Percentiles rank a stretch among this genome's conserved stretches.
Conservation (phyloP, 179 eudicot species). For the Spergularia azorica region DNA sequence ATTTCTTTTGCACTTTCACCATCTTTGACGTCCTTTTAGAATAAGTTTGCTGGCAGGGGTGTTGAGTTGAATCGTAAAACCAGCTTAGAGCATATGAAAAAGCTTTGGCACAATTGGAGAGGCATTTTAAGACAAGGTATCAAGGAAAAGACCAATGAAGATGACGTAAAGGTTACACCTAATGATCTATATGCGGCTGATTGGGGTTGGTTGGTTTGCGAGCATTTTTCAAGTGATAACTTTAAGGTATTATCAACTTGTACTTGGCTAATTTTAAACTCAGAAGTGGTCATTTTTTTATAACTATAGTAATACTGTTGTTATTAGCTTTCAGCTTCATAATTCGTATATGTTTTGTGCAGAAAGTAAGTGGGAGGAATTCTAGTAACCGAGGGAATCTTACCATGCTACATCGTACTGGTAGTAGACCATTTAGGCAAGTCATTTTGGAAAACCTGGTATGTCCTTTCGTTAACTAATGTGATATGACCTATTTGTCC, state of each 20-base stretch:
- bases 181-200: background rate
- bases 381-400: background rate
- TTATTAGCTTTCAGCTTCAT: background rate
- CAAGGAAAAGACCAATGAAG: too few relatives aligned
- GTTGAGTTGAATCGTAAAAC: background rate
- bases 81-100: background rate
- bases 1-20: too few relatives aligned
- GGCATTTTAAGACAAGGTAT: background rate
- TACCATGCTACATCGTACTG: background rate
- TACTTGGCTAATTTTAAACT: too few relatives aligned
- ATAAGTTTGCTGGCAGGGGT: background rate
- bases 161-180: too few relatives aligned
- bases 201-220: background rate
- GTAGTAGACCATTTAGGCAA: background rate
- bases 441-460: background rate
- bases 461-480: background rate
- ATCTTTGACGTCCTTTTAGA: background rate
- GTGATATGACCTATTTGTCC: too few relatives aligned
- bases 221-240: background rate
- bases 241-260: background rate
- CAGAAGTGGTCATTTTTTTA: too few relatives aligned
- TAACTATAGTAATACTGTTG: too few relatives aligned
- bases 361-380: constrained; percentile 2
- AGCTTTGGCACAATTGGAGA: constrained; percentile 7
- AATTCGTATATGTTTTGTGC: background rate